Base-by-base conservation (phyloP, 441 rosid genomes). In the Gossypium schwendimanii region DNA sequence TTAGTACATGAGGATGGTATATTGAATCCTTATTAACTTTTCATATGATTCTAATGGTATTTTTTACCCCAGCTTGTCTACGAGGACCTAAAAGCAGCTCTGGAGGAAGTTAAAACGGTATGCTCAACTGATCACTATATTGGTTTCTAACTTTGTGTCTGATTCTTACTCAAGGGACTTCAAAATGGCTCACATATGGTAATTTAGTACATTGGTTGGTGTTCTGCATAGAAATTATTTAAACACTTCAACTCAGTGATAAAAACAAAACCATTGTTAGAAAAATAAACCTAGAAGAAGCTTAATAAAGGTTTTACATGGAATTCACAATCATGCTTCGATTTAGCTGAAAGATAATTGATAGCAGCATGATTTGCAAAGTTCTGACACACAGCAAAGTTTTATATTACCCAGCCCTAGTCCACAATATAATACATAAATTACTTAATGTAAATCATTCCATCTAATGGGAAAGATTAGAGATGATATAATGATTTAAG, bases 41-140 rank as follows among this genome's bases (percentile, higher is more conserved):
- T 60, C 63, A 61, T 66, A 7, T 73, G 61, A 65, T 76, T 59
- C 81, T 85, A 69, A 80, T 70, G 28, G 63, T 75, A 55, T 80
- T 65, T 65, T 78, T 54, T 79, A 58, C 71, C 73, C 41, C 93
- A 96, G 99, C 91, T 96, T 83, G 97, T 93, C 60, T 86, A 86
- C 67, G 83, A 93, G 84, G 97, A 96, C 81, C 89, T 89, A 57
- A 96, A 91, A 86, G 90, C 97, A 75, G 98, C 99, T 82, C 77
- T 96, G 76, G 98, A 91, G 82, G 99, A 96, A 87, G 97, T 97
- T 73, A 89, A 84, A 76, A 79, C 4, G 88, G 99, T 96, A 91
- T 75, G 88, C 67, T 44, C 10, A 26, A 9, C 61, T 65, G 41
- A 74, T 74, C 59, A 49, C 14, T 73, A 57, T 33, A 59, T 61